A percentile compares a stretch with the other conserved stretches of the same genome.
Conservation (phyloP, 495 filamentous ascomycete species). For the Aspergillus nanangensis region DNA sequence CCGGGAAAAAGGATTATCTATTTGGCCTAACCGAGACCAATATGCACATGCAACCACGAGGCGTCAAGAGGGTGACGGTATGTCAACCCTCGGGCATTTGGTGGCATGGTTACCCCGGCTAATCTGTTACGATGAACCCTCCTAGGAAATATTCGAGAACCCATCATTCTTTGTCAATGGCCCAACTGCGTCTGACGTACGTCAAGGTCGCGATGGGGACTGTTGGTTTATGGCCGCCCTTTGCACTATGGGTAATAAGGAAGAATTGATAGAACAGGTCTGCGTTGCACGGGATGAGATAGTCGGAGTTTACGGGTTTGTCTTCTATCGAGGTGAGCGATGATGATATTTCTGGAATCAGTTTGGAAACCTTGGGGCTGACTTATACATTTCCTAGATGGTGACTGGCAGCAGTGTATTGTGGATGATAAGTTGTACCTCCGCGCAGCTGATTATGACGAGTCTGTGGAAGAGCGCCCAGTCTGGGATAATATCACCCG, state of each 20-base stretch:
- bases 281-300: constrained; percentile 78
- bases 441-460: constrained; percentile 77
- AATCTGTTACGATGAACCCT: not conserved
- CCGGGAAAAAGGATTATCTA: constrained; percentile 52
- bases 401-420: constrained; percentile 87
- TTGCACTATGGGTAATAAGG: constrained; percentile 77
- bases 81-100: no score
- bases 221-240: constrained; percentile 91
- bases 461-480: constrained; percentile 58
- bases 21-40: constrained; percentile 51
- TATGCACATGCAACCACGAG: constrained; percentile 46
- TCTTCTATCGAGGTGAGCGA: constrained; percentile 71
- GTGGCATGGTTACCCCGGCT: not conserved
- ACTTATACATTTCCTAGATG: constrained; percentile 48
- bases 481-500: constrained; percentile 70
- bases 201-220: constrained; percentile 76
- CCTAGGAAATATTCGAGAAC: constrained; percentile 77
- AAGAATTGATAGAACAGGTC: constrained; percentile 70
- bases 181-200: constrained; percentile 75
- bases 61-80: constrained; percentile 61
- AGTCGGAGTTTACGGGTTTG: constrained; percentile 91
- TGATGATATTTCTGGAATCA: not conserved
- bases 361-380: no score
- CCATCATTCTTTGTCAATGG: constrained; percentile 85
- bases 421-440: constrained; percentile 86